phyloP scores from a whole-genome alignment of 1,139 yeast species.

The Candida sp. region DNA sequence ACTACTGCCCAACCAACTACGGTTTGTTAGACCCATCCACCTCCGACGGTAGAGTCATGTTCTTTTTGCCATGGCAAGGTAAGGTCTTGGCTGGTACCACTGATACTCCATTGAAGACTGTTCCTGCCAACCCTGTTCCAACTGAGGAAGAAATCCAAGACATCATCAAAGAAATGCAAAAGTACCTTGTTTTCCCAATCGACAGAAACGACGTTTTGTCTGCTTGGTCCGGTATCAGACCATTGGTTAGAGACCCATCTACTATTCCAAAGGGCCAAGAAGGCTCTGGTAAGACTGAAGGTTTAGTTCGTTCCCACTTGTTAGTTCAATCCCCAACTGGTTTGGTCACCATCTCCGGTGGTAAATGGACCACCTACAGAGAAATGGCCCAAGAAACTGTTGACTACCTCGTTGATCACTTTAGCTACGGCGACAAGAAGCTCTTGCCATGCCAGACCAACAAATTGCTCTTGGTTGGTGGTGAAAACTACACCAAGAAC shows the following conservation, averaged over 20 bases:
- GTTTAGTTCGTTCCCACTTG: conserved; percentile 89
- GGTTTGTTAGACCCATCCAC: conserved; percentile 94
- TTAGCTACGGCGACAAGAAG: conserved; percentile 39
- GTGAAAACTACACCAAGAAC: conserved; percentile 67
- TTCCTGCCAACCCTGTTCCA: conserved; percentile 86
- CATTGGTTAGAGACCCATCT: conserved; percentile 89
- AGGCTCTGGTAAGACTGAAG: conserved; percentile 64
- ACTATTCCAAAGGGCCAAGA: conserved; percentile 52
- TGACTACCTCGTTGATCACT: conserved; percentile 66
- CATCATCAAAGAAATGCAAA: conserved; percentile 85
- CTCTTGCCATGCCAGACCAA: conserved; percentile 68
- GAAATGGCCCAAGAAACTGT: conserved; percentile 98
- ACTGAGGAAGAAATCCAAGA: conserved; percentile 90
- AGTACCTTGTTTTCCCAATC: conserved; percentile 88
- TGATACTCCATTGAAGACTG: conserved; percentile 76
- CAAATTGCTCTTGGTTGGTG: conserved; percentile 73
- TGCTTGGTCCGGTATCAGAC: conserved; percentile 98
- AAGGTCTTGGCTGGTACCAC: conserved; percentile 97
- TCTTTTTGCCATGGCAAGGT: conserved; percentile 98
- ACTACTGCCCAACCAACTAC: conserved; percentile 86
- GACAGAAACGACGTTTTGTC: conserved; percentile 89
- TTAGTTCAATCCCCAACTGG: conserved; percentile 70
- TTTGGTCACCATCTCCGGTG: conserved; percentile 91
- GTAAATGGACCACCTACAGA: conserved; percentile 98
- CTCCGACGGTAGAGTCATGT: conserved; percentile 95